These are phyloP conservation scores for Sporothrix mexicana DNA, from an alignment of 2,329 filamentous ascomycete species.

Conservation along the genomic window DNA sequence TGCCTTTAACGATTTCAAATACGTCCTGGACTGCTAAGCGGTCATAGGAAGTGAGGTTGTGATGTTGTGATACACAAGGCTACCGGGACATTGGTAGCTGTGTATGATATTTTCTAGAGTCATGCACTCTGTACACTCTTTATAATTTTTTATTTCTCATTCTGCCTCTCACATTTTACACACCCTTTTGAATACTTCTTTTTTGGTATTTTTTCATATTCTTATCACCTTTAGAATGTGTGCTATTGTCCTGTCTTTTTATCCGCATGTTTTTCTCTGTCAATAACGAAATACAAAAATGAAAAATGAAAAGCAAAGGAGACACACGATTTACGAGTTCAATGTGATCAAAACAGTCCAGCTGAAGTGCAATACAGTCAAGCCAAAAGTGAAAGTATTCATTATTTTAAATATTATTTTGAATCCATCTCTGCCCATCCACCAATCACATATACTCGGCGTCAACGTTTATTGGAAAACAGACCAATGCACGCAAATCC, in stretches of 20 bases:
- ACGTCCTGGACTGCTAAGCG: slow-evolving; percentile 1
- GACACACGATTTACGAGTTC: slow-evolving; percentile 11
- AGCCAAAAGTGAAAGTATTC: not conserved
- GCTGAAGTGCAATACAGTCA: not conserved
- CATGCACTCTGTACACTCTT: too few species aligned
- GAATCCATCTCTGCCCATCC: not conserved
- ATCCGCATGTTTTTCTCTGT: not conserved
- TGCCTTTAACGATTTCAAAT: not conserved
- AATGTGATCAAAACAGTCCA: not conserved
- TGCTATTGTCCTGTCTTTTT: slow-evolving; percentile 4
- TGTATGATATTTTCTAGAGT: not conserved
- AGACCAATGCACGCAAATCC: not conserved
- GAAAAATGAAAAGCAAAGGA: slow-evolving; percentile 14
- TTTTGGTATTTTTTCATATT: not conserved
- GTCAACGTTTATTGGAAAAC: not conserved
- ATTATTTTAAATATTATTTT: not conserved
- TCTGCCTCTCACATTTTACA: not conserved
- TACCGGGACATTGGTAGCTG: not conserved
- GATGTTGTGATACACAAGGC: not conserved
- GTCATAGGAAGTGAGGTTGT: not conserved
- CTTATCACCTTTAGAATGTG: not conserved
- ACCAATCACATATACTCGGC: not conserved
- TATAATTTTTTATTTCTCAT: not conserved
- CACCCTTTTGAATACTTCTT: not conserved
- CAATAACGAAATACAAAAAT: slow-evolving; percentile 17